phyloP scores from a whole-genome alignment of 139 green algal genomes.

The Gonium pectorale region DNA sequence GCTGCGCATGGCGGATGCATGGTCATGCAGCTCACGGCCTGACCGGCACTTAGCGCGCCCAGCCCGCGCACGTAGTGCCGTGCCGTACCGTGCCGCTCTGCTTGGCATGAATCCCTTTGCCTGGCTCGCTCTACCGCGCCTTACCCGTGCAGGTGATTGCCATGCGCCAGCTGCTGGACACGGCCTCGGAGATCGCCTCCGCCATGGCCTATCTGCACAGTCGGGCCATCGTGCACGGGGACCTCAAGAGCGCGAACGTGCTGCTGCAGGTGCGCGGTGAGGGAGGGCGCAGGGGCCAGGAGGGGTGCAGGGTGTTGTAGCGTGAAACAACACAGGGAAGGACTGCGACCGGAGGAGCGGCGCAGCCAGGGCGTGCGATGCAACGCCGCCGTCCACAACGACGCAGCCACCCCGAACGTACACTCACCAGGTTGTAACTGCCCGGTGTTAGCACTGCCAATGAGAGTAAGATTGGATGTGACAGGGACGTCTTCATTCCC shows the following conservation, averaged over 20 bases:
- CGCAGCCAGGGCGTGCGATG: no score
- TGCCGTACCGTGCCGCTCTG: neutral
- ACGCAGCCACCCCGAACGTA: no score
- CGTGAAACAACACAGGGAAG: no score
- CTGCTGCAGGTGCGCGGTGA: slow-evolving; percentile 15
- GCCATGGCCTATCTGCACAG: slow-evolving; percentile 77
- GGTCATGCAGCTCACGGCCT: no score
- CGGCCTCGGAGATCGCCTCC: slow-evolving; percentile 61
- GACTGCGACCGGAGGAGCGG: no score
- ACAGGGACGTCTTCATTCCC: no score
- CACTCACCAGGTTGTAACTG: no score
- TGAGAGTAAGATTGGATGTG: no score
- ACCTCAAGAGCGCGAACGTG: slow-evolving; percentile 63
- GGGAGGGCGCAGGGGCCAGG: neutral
- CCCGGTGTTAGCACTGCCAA: no score
- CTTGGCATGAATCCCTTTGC: neutral
- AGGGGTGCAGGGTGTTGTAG: neutral
- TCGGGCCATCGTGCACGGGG: slow-evolving; percentile 70
- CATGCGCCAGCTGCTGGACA: slow-evolving; percentile 43
- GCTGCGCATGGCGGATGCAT: no score
- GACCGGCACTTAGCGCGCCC: neutral
- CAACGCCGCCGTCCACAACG: no score
- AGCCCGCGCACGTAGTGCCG: neutral
- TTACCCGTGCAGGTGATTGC: slow-evolving; percentile 9
- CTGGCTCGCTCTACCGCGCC: neutral